Conservation (phyloP, 306 rosid genomes). For the Prunus dulcis region DNA sequence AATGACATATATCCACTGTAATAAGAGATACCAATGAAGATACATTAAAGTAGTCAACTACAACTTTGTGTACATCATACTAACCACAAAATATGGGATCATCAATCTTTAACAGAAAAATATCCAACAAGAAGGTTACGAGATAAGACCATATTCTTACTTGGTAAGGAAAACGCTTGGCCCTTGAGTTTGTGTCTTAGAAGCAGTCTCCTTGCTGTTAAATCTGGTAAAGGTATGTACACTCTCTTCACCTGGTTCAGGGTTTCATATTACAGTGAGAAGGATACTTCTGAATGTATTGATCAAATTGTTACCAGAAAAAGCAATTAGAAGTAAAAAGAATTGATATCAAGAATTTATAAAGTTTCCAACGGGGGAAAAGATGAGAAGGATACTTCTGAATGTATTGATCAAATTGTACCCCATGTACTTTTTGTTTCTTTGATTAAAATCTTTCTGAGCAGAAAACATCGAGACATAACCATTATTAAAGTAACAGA, state of each 20-base stretch:
- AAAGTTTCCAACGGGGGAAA: conserved; percentile 1
- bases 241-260: conserved; percentile 80
- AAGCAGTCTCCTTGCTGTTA: conserved; percentile 66
- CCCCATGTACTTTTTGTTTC: not conserved
- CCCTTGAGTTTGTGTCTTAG: conserved; percentile 86
- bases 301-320: not conserved
- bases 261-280: conserved; percentile 24
- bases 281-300: too few species aligned
- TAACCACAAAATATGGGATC: not conserved
- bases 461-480: not conserved
- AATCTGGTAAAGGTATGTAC: conserved; percentile 85
- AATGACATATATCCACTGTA: not conserved
- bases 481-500: not conserved
- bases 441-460: not conserved
- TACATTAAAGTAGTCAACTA: not conserved
- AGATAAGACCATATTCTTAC: conserved; percentile 48
- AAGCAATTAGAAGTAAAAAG: conserved; percentile 1
- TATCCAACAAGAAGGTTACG: conserved; percentile 12
- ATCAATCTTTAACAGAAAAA: not conserved
- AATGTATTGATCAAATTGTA: not conserved
- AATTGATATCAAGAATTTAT: not conserved
- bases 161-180: conserved; percentile 86
- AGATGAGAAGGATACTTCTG: not conserved
- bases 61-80: not conserved
- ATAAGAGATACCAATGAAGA: not conserved